Conservation (phyloP, 331 rosid species). For the Phaseolus coccineus region DNA sequence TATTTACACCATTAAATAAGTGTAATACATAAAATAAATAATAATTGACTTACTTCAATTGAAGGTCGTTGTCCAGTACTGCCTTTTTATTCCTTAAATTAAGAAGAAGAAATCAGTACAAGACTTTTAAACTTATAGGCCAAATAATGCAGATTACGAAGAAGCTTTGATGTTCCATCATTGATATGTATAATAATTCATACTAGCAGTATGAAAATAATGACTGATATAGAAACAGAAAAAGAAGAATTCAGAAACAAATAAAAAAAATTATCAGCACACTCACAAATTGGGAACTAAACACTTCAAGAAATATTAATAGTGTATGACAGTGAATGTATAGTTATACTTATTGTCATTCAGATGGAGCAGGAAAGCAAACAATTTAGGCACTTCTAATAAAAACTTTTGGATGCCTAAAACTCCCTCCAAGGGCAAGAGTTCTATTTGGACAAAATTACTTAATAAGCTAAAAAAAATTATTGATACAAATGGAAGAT, state of each 20-base stretch:
- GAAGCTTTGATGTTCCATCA: slow-evolving; percentile 19
- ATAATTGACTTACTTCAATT: slow-evolving; percentile 73
- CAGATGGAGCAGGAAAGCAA: neutral
- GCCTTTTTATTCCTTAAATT: slow-evolving; percentile 77
- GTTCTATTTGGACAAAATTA: neutral
- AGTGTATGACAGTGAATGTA: neutral
- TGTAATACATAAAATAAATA: slow-evolving; percentile 3
- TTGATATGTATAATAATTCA: slow-evolving; percentile 23
- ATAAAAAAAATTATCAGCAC: slow-evolving; percentile 7
- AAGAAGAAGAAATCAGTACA: slow-evolving; percentile 34
- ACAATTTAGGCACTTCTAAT: neutral
- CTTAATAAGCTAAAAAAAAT: neutral
- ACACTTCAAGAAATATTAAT: neutral
- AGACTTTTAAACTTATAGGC: slow-evolving; percentile 15
- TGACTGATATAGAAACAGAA: slow-evolving; percentile 16
- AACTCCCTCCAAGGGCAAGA: neutral
- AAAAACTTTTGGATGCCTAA: neutral
- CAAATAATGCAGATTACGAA: slow-evolving; percentile 34
- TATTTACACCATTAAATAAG: slow-evolving; percentile 21
- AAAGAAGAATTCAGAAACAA: neutral
- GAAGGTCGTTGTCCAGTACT: slow-evolving; percentile 74
- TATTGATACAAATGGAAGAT: neutral
- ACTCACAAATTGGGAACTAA: slow-evolving; percentile 12
- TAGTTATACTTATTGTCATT: neutral
- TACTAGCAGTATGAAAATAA: slow-evolving; percentile 24